Base-by-base conservation (phyloP, 2,329 filamentous ascomycete species). In the Leptographium radiaticola region DNA sequence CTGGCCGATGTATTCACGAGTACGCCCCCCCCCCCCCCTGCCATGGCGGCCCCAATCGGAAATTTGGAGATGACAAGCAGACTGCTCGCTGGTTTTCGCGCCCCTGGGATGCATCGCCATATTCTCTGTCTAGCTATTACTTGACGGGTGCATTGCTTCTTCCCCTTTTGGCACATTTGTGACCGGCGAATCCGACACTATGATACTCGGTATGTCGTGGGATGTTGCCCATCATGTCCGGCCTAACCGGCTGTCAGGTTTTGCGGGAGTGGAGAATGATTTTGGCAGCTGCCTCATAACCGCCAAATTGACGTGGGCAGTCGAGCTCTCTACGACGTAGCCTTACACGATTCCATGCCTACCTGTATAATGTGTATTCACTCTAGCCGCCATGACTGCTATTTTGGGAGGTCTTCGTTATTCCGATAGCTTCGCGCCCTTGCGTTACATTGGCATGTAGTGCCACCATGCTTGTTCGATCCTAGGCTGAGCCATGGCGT, bases 131-230 rank as follows among this genome's bases (percentile, higher is more conserved):
- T 86, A 86, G 0, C 64, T 86, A 8, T 67, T 72, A 30, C 75
- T 95, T n/a, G 96, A 96, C 62, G 71, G 77, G 0, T 73, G 79
- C 20, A 60, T 81, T 0, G 67, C 80, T 0, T 70, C 75, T 0
- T 96, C 96, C 60, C 91, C 91, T 0, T 67, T 96, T 0, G 91
- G 91, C 2, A 97, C 91, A 0, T 95, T 96, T 62, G 69, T 72
- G 0, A 88, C 86, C 33, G 97, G 97, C 62, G 73, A 94, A 6
- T 65, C 84, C 15, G 91, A 90, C 6, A 89, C 87, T 0, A 76
- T 76, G 0, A 67, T 95, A 16, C 67, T 94, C 50, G 89, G 80
- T 15, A 83, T 89, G 75, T 78, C 81, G 34, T 95, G 80, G 71
- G 86, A 94, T 63, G 70, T 95, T 51, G 86, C 89, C 59, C 89